Conservation (phyloP, 371 early-diverging fungal species). For the Mortierella sp. region DNA sequence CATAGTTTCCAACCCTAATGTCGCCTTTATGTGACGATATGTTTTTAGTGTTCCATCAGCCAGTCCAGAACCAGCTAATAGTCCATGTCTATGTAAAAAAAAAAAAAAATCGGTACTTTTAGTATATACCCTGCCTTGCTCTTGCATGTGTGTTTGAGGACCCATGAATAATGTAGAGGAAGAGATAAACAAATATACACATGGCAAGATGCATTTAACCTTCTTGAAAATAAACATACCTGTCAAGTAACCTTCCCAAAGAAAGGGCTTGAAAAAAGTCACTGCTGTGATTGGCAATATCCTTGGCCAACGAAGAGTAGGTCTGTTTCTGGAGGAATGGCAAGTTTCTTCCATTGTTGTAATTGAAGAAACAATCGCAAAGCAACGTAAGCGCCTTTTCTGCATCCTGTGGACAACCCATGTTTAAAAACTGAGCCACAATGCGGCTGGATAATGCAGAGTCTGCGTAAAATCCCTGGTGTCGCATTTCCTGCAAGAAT, state of each 20-base stretch:
- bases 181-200: neutral
- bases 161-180: neutral
- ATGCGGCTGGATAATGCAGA: constrained; percentile 34
- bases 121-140: too few species aligned
- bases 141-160: neutral
- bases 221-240: constrained; percentile 12
- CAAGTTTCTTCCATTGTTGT: constrained; percentile 23
- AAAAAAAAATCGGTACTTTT: neutral
- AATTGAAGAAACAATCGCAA: constrained; percentile 29
- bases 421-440: constrained; percentile 36
- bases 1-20: constrained; percentile 21
- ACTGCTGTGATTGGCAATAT: constrained; percentile 46
- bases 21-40: constrained; percentile 43
- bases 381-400: constrained; percentile 42
- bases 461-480: constrained; percentile 40
- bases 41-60: constrained; percentile 35
- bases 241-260: constrained; percentile 35
- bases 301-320: constrained; percentile 33
- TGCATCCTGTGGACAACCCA: constrained; percentile 41
- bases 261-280: constrained; percentile 51
- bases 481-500: constrained; percentile 41
- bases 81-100: constrained; percentile 27
- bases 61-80: constrained; percentile 31
- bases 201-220: too few species aligned
- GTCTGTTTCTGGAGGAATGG: constrained; percentile 20